phyloP scores from a whole-genome alignment of 768 basidiomycete genomes.

The Suillus discolor region DNA sequence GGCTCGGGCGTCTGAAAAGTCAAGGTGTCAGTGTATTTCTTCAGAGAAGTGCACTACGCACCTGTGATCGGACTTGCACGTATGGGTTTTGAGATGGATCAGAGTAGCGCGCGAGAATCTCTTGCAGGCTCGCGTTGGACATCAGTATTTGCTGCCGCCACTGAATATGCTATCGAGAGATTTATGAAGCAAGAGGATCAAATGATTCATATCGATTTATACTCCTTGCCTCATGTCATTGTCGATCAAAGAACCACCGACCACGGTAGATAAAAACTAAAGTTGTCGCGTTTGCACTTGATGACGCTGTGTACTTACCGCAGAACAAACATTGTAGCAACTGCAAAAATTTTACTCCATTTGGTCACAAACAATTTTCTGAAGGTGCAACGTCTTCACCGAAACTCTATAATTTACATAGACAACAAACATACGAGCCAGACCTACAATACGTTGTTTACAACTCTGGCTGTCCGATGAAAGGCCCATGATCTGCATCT shows the following conservation, averaged over 20 bases:
- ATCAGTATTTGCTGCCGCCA: background rate
- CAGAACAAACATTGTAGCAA: background rate
- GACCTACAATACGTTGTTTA: background rate
- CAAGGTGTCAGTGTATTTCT: background rate
- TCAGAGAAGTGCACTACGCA: background rate
- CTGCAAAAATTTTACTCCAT: background rate
- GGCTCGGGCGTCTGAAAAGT: background rate
- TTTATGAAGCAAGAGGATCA: background rate
- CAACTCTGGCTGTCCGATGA: background rate
- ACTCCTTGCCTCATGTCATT: background rate
- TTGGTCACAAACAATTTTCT: background rate
- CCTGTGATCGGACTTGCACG: background rate
- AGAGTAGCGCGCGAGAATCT: background rate
- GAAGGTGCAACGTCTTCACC: background rate
- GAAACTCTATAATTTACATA: background rate
- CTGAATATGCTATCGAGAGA: background rate
- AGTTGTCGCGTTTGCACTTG: background rate
- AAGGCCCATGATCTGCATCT: conserved; percentile 2
- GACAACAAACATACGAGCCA: background rate
- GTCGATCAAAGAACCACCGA: background rate
- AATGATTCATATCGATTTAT: background rate
- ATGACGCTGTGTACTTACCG: background rate
- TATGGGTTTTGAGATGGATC: conserved; percentile 7
- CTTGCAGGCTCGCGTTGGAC: background rate
- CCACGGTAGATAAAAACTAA: background rate